Evolutionary conservation across 441 rosid genomes (phyloP), one percentile per base, ranked within the genome.

Genomic region (Pelargonium myrrhifolium): DNA sequence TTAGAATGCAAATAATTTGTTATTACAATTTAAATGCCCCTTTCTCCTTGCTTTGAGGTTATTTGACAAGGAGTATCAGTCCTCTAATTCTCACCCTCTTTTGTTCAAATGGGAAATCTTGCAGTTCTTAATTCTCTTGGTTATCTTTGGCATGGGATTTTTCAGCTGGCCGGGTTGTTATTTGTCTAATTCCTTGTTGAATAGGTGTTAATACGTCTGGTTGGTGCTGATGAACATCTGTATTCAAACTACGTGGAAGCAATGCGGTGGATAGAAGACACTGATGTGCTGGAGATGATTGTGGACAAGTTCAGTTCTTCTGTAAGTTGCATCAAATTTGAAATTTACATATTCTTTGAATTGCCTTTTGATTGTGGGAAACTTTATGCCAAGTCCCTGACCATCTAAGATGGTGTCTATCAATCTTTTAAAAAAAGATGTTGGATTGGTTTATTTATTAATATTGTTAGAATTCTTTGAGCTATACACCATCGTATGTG

Each of bases 291-390:
- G 77, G 93, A 93, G 82, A 87, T 89, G 96, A 93, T 93, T 77
- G 86, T 84, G 53, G 89, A 87, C 78, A 93, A 90, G 81, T 90
- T 93, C 82, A 90, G 94, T 85, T 87, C 92, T 78, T 89, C 98
- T 28, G 98, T 93, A 82, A 80, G 94, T 84, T 71, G 62, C 65
- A 28, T 68, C 14, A 68, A 60, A 49, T 22, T n/a, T 11, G 61
- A 22, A 49, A 7, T 17, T 65, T 42, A 14, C 17, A 14, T 45
- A 14, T 14, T 12, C 17, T 45, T 45, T 45, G 17, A 45, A 45
- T 14, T 45, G 14, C n/a, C 53, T 45, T 45, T 45, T 11, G 53
- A 14, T 12, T 12, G 53, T 14, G 45, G 9, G 43, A n/a, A 62
- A n/a, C 21, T 35, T 28, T 35, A 61, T 61, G 42, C 21, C 39